Percentiles rank a stretch among this genome's conserved stretches.
phyloP scores from a whole-genome alignment of 1,284 basidiomycete species.

The Meira miltonrushii region DNA sequence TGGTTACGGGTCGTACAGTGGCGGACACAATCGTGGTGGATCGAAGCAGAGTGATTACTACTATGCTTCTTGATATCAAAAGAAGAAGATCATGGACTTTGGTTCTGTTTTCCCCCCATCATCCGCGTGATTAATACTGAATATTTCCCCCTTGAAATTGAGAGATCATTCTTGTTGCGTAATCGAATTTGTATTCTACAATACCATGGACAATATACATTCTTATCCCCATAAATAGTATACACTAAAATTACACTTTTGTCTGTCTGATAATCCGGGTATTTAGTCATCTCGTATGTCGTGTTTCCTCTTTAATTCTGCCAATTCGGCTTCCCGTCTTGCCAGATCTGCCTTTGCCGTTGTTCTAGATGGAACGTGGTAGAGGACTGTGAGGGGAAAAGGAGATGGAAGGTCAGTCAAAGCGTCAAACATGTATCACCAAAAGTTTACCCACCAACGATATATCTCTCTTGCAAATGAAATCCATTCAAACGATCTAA shows the following conservation, averaged over 20 bases:
- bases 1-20: too few species aligned
- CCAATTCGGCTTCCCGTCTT: slow-evolving; percentile 82
- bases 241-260: too few species aligned
- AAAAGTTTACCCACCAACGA: slow-evolving; percentile 56
- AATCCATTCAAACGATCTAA: slow-evolving; percentile 95
- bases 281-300: slow-evolving; percentile 32
- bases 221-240: too few species aligned
- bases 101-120: not conserved
- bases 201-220: not conserved
- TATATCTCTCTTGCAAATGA: slow-evolving; percentile 95
- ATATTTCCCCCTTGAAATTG: too few species aligned
- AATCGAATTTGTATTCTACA: slow-evolving; percentile 3
- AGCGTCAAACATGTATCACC: not conserved
- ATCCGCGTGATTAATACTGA: too few species aligned
- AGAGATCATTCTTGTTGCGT: not conserved
- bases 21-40: too few species aligned
- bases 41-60: too few species aligned
- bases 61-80: too few species aligned
- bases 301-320: slow-evolving; percentile 75
- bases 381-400: slow-evolving; percentile 63
- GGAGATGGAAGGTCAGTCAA: not conserved
- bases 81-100: too few species aligned
- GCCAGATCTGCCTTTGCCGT: slow-evolving; percentile 87
- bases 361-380: slow-evolving; percentile 89
- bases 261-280: too few species aligned